A percentile compares a stretch with the other conserved stretches of the same genome.
phyloP scores from a whole-genome alignment of 306 rosid genomes.

The Dalbergia cultrata region DNA sequence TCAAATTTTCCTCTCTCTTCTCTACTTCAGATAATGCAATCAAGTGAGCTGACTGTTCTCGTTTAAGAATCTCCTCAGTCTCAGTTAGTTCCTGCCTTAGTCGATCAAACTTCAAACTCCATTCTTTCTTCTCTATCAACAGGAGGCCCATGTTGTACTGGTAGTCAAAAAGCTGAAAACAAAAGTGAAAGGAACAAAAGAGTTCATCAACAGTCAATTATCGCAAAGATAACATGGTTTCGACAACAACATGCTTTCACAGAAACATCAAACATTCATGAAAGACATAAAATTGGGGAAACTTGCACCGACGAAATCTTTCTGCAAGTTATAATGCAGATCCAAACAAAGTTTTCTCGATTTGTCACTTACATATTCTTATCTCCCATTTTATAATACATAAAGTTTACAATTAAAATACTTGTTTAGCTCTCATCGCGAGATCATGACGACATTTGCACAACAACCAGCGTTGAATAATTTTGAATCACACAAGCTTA shows the following conservation, averaged over 20 bases:
- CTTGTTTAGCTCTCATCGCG: neutral
- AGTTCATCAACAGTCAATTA: slow-evolving; percentile 34
- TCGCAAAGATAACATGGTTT: slow-evolving; percentile 26
- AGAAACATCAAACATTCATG: neutral
- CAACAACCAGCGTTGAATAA: neutral
- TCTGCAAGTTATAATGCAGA: too few relatives aligned
- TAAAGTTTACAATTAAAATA: slow-evolving; percentile 12
- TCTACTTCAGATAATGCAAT: slow-evolving; percentile 78
- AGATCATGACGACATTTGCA: slow-evolving; percentile 25
- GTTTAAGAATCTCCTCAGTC: slow-evolving; percentile 82
- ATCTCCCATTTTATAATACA: neutral
- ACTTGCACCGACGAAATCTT: too few relatives aligned
- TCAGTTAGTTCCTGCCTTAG: slow-evolving; percentile 69
- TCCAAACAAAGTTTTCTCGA: slow-evolving; percentile 14
- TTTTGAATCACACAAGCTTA: slow-evolving; percentile 11
- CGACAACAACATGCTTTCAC: neutral
- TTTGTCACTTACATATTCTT: neutral
- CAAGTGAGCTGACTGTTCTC: slow-evolving; percentile 80
- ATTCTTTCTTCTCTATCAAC: slow-evolving; percentile 83
- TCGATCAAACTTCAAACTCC: slow-evolving; percentile 69
- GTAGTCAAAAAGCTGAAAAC: slow-evolving; percentile 81
- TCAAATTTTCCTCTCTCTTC: slow-evolving; percentile 77
- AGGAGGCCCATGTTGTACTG: slow-evolving; percentile 95
- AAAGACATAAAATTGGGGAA: slow-evolving; percentile 21
- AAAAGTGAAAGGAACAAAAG: slow-evolving; percentile 36